Evolutionary conservation across 768 basidiomycete genomes (phyloP).

Genomic region (Bullera alba): DNA sequence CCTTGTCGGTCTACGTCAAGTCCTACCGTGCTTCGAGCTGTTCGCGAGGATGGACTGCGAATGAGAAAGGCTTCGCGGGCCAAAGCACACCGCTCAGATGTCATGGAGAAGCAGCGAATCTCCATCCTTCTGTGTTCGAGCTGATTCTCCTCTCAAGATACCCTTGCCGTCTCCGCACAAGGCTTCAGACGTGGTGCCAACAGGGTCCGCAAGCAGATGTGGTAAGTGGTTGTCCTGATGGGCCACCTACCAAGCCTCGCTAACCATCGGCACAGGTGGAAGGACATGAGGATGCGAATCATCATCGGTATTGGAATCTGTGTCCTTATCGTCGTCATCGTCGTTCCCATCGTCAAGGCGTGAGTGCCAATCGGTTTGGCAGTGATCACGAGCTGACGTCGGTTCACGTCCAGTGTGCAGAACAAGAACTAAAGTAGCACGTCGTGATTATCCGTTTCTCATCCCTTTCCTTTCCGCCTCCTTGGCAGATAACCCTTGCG

Average conservation of each 20-base stretch:
- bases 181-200: conserved; percentile 97
- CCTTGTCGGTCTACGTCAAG: neutral
- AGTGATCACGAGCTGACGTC: no score
- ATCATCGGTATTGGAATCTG: conserved; percentile 85
- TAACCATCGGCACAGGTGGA: conserved; percentile 60
- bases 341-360: conserved; percentile 88
- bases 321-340: conserved; percentile 89
- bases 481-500: no score
- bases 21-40: neutral
- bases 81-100: neutral
- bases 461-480: no score
- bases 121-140: neutral
- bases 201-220: conserved; percentile 84
- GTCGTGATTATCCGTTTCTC: no score
- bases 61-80: neutral
- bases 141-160: conserved; percentile 66
- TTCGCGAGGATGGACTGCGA: neutral
- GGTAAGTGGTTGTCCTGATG: conserved; percentile 20
- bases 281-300: conserved; percentile 90
- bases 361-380: no score
- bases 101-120: neutral
- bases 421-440: no score
- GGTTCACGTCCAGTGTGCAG: no score
- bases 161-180: conserved; percentile 95
- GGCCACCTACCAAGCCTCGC: neutral